Percentiles rank a stretch among this genome's conserved stretches.
phyloP scores from a whole-genome alignment of 805 yeast genomes.

The Wickerhamiella sergipiensis region DNA sequence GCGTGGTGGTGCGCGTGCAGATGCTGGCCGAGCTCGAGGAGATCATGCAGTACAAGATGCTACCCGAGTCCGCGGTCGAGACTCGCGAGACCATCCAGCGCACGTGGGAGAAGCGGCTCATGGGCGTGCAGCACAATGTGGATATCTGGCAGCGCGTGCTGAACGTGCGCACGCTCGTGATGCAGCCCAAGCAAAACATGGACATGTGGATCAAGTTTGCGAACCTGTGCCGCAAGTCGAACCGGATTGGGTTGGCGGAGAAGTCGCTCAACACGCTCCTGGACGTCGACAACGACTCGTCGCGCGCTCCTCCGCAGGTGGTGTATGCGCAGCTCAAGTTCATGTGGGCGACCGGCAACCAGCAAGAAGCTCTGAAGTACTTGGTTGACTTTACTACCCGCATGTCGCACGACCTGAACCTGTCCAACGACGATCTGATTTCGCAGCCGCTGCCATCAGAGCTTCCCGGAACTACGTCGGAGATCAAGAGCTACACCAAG shows the following conservation, averaged over 20 bases:
- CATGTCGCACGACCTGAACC: constrained; percentile 76
- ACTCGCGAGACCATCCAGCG: constrained; percentile 57
- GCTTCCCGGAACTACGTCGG: constrained; percentile 49
- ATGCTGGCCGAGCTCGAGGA: constrained; percentile 96
- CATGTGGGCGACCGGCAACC: constrained; percentile 92
- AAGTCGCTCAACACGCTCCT: constrained; percentile 64
- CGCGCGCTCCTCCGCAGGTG: constrained; percentile 89
- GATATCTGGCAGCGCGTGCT: constrained; percentile 98
- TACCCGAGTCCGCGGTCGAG: constrained; percentile 73
- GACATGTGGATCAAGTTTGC: constrained; percentile 98
- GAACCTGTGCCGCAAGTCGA: constrained; percentile 86
- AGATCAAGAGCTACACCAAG: constrained; percentile 69
- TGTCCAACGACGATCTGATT: constrained; percentile 64
- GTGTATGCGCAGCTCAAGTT: constrained; percentile 94
- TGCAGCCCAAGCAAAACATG: constrained; percentile 92
- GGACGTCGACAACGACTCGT: constrained; percentile 26
- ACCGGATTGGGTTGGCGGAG: constrained; percentile 83
- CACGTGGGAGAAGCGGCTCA: constrained; percentile 85
- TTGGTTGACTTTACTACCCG: constrained; percentile 82
- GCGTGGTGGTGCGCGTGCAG: constrained; percentile 91
- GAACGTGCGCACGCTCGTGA: constrained; percentile 82
- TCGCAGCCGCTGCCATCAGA: constrained; percentile 71
- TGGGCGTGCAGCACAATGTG: constrained; percentile 92
- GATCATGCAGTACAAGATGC: constrained; percentile 72
- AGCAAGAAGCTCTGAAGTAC: constrained; percentile 72